Conservation (phyloP, 768 basidiomycete genomes). For the Leccinum olivaceopallidum region DNA sequence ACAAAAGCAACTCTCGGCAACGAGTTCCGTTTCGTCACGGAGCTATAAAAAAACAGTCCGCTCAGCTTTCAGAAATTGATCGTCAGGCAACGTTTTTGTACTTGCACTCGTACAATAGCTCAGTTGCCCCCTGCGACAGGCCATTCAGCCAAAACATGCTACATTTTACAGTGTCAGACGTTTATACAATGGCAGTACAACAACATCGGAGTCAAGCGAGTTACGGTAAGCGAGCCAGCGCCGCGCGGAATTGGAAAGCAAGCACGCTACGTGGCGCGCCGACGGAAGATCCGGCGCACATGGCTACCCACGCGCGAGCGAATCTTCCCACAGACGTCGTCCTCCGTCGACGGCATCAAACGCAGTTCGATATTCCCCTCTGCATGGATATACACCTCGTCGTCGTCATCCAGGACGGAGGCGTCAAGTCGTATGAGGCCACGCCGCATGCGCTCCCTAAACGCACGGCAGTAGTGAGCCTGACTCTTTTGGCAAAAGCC, state of each 20-base stretch:
- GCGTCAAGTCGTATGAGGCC: slow-evolving; percentile 25
- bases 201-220: slow-evolving; percentile 1
- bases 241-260: slow-evolving; percentile 3
- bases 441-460: slow-evolving; percentile 24
- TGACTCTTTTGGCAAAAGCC: slow-evolving; percentile 10
- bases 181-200: neutral
- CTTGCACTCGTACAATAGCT: slow-evolving; percentile 5
- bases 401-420: slow-evolving; percentile 25
- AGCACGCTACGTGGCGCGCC: neutral
- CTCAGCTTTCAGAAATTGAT: slow-evolving; percentile 1
- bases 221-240: slow-evolving; percentile 19
- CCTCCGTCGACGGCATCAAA: slow-evolving; percentile 15
- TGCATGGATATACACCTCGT: slow-evolving; percentile 32
- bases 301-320: slow-evolving; percentile 28
- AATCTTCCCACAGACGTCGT: slow-evolving; percentile 11
- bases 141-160: neutral
- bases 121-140: slow-evolving; percentile 12
- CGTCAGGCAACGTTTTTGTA: neutral
- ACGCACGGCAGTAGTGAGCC: slow-evolving; percentile 23
- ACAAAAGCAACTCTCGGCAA: slow-evolving; percentile 27
- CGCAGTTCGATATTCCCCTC: slow-evolving; percentile 26
- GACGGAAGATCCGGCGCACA: slow-evolving; percentile 30
- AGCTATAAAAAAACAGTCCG: slow-evolving; percentile 12
- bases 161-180: neutral
- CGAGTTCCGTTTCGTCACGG: slow-evolving; percentile 16